These are phyloP conservation scores for Sideroxylon spinosum DNA, from an alignment of 179 eudicot genomes.

Conservation along the genomic window DNA sequence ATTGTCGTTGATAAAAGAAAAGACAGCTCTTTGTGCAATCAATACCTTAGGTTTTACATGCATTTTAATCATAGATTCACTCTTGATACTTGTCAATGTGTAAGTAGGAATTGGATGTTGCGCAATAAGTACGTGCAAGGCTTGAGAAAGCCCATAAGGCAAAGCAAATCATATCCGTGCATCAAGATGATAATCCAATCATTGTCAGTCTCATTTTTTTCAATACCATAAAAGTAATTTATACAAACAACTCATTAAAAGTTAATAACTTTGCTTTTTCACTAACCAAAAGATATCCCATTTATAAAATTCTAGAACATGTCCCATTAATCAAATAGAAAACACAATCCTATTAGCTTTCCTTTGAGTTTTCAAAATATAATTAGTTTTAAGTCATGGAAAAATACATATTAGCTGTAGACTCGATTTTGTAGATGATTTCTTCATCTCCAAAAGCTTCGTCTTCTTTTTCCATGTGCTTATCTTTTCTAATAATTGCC, in stretches of 20 bases:
- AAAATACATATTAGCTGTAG: conserved; percentile 80
- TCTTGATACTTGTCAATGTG: conserved; percentile 35
- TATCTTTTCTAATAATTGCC: conserved; percentile 85
- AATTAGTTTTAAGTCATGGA: neutral
- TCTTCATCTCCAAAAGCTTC: conserved; percentile 68
- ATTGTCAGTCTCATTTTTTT: neutral
- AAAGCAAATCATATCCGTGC: conserved; percentile 89
- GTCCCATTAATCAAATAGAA: neutral
- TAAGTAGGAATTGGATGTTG: conserved; percentile 63
- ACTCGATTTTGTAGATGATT: conserved; percentile 86
- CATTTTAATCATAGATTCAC: conserved; percentile 65
- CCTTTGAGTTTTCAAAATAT: neutral
- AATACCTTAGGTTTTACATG: conserved; percentile 84
- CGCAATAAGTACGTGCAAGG: conserved; percentile 73
- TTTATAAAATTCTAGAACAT: neutral
- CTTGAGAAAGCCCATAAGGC: conserved; percentile 83
- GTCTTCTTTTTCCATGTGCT: conserved; percentile 64
- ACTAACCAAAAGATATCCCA: neutral
- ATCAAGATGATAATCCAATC: neutral
- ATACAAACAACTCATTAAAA: neutral
- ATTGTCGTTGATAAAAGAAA: neutral
- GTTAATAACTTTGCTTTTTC: neutral
- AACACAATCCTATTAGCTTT: neutral
- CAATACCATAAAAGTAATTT: neutral
- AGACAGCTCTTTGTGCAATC: neutral